phyloP scores from a whole-genome alignment of 352 stramenopile genomes.

The Blastocystis sp. region DNA sequence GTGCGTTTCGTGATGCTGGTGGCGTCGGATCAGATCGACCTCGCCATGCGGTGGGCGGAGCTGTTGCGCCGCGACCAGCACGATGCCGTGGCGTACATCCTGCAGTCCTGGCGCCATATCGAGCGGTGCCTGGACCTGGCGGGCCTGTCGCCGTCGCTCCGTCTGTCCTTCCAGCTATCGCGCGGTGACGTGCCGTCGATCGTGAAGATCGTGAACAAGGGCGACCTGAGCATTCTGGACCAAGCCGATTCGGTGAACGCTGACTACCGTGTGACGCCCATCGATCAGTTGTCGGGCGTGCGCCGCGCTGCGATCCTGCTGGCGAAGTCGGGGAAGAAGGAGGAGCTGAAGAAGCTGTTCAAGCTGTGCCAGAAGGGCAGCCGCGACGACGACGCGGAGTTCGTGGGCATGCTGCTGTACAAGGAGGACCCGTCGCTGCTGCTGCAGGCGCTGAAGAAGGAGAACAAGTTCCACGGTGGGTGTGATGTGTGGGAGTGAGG shows the following conservation, averaged over 20 bases:
- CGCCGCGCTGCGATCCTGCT: slow-evolving; percentile 46
- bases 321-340: slow-evolving; percentile 64
- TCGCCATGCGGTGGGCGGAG: slow-evolving; percentile 26
- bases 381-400: slow-evolving; percentile 45
- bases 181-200: slow-evolving; percentile 42
- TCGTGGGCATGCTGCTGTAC: slow-evolving; percentile 54
- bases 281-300: slow-evolving; percentile 59
- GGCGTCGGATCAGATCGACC: slow-evolving; percentile 43
- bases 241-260: slow-evolving; percentile 51
- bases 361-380: slow-evolving; percentile 55
- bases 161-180: slow-evolving; percentile 64
- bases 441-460: slow-evolving; percentile 59
- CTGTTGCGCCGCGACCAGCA: slow-evolving; percentile 39
- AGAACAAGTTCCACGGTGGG: slow-evolving; percentile 53
- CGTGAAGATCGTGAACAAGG: slow-evolving; percentile 69
- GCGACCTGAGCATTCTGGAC: slow-evolving; percentile 56
- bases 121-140: slow-evolving; percentile 61
- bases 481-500: too few species aligned
- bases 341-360: slow-evolving; percentile 65
- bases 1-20: background rate
- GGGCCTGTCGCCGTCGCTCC: slow-evolving; percentile 59
- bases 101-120: slow-evolving; percentile 65
- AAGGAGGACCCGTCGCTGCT: slow-evolving; percentile 58
- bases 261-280: slow-evolving; percentile 53
- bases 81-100: slow-evolving; percentile 43